Evolutionary conservation across 176 grass and related monocot species (phyloP).

Genomic region (Panicum miliaceum): DNA sequence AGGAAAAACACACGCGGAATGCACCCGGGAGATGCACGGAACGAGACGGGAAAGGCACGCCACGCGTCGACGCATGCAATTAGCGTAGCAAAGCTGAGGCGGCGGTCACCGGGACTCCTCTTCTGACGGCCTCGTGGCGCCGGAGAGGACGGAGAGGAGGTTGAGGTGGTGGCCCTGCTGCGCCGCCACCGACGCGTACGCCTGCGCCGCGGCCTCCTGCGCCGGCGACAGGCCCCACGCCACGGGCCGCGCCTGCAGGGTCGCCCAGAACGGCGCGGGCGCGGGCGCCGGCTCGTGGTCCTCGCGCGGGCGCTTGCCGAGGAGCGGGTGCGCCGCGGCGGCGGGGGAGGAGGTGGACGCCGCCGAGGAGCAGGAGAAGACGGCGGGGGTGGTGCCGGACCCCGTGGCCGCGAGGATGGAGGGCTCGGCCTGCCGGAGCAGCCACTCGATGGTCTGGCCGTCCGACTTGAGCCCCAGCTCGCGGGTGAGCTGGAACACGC

Average conservation of each 20-base stretch:
- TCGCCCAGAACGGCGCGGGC: slow-evolving; percentile 48
- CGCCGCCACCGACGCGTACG: slow-evolving; percentile 59
- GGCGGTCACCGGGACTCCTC: slow-evolving; percentile 56
- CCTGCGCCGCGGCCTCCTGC: slow-evolving; percentile 53
- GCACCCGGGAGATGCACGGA: slow-evolving; percentile 18
- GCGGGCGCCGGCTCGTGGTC: slow-evolving; percentile 17
- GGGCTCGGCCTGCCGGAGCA: slow-evolving; percentile 90
- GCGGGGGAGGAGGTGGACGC: slow-evolving; percentile 39
- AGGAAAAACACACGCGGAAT: slow-evolving; percentile 34
- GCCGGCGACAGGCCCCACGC: slow-evolving; percentile 50
- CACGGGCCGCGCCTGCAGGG: slow-evolving; percentile 48
- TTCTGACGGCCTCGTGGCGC: slow-evolving; percentile 38
- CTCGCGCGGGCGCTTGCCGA: slow-evolving; percentile 51
- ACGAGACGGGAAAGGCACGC: slow-evolving; percentile 6
- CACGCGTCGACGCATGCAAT: slow-evolving; percentile 23
- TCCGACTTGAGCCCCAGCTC: slow-evolving; percentile 97
- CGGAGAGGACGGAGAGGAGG: slow-evolving; percentile 62
- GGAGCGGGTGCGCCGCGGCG: slow-evolving; percentile 20
- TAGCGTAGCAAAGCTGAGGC: not conserved
- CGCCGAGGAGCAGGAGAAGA: slow-evolving; percentile 65
- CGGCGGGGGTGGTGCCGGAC: slow-evolving; percentile 75
- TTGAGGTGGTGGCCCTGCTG: slow-evolving; percentile 63
- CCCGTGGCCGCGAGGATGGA: slow-evolving; percentile 94
- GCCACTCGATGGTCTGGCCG: slow-evolving; percentile 94
- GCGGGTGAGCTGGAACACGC: slow-evolving; percentile 93